phyloP scores from a whole-genome alignment of 371 early-diverging fungal species.

The Basidiobolus meristosporus region DNA sequence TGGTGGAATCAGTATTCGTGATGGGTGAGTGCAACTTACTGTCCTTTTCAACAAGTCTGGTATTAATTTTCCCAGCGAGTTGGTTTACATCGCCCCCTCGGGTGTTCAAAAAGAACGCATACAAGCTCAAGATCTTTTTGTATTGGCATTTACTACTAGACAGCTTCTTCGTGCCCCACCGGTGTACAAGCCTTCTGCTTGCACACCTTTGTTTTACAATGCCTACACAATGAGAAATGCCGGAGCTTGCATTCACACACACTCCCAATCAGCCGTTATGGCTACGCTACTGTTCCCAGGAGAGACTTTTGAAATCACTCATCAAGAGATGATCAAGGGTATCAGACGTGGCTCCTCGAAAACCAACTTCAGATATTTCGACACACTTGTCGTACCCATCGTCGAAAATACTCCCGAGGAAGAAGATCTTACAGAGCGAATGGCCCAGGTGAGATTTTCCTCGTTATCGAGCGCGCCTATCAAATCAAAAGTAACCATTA shows the following conservation, averaged over 20 bases:
- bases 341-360: constrained; percentile 60
- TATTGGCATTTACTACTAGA: constrained; percentile 40
- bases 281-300: constrained; percentile 64
- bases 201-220: constrained; percentile 90
- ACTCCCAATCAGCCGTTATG: constrained; percentile 90
- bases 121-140: constrained; percentile 63
- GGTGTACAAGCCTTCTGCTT: constrained; percentile 59
- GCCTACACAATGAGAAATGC: constrained; percentile 75
- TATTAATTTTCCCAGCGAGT: constrained; percentile 10
- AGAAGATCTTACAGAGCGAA: constrained; percentile 74
- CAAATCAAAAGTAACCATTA: background rate
- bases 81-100: constrained; percentile 81
- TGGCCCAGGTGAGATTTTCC: constrained; percentile 45
- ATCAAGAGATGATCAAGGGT: constrained; percentile 98
- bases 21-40: constrained; percentile 23
- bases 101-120: constrained; percentile 95
- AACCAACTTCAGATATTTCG: constrained; percentile 46
- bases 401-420: constrained; percentile 92
- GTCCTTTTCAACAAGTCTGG: background rate
- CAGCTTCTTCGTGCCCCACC: constrained; percentile 48
- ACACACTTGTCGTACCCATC: constrained; percentile 83
- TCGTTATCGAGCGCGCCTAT: background rate
- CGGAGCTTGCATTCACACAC: constrained; percentile 93
- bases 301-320: constrained; percentile 60
- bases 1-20: constrained; percentile 81